phyloP scores from a whole-genome alignment of 208 protist genomes.

The Crithidia mellificae region DNA sequence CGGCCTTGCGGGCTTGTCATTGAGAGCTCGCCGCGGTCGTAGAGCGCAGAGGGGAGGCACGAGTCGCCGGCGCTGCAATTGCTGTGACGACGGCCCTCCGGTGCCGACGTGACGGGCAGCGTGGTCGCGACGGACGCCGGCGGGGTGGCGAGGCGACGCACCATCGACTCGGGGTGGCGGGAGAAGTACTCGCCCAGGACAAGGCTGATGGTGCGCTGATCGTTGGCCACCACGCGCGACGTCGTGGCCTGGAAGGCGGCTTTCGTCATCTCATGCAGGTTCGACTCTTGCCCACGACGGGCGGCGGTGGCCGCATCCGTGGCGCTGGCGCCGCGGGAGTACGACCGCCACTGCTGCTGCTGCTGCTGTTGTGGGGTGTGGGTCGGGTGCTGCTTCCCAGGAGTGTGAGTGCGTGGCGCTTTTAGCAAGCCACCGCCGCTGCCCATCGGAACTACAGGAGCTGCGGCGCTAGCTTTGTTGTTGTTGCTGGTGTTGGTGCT shows the following conservation, averaged over 20 bases:
- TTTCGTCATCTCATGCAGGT: constrained; percentile 28
- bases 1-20: constrained; percentile 3
- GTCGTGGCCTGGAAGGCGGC: constrained; percentile 30
- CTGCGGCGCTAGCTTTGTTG: neutral
- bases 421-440: constrained; percentile 7
- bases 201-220: constrained; percentile 28
- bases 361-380: constrained; percentile 1
- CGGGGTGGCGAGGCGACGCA: constrained; percentile 16
- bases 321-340: constrained; percentile 2
- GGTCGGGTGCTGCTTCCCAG: neutral
- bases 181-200: constrained; percentile 35
- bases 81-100: constrained; percentile 1
- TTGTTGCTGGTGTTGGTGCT: too few species aligned
- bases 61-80: constrained; percentile 8
- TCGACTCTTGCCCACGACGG: constrained; percentile 13
- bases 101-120: neutral
- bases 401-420: constrained; percentile 4
- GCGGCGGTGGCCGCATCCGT: neutral
- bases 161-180: constrained; percentile 21
- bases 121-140: constrained; percentile 1
- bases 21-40: constrained; percentile 4
- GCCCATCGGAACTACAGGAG: neutral
- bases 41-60: constrained; percentile 8
- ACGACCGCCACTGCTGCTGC: constrained; percentile 19
- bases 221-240: constrained; percentile 17